Evolutionary conservation across 140 eudicot species (phyloP).

Genomic region (Oenanthe javanica): DNA sequence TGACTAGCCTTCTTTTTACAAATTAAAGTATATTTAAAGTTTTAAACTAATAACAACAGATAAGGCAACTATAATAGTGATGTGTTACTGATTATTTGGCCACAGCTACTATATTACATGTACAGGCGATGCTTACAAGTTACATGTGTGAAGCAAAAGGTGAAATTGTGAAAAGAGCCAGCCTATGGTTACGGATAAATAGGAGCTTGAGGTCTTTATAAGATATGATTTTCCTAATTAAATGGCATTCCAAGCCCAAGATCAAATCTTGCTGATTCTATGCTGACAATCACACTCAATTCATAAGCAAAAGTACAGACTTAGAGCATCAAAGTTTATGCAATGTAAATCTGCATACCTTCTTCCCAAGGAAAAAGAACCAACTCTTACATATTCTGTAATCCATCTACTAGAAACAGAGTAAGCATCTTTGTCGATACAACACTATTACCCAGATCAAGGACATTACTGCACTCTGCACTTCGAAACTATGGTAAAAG

Average conservation of each 20-base stretch:
- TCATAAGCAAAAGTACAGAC: background rate
- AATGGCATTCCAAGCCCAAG: background rate
- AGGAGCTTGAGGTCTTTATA: background rate
- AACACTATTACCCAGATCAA: background rate
- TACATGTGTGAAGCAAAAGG: background rate
- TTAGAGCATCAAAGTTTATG: background rate
- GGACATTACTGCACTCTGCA: background rate
- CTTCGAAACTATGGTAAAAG: background rate
- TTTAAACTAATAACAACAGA: background rate
- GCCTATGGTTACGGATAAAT: background rate
- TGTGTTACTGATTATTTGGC: background rate
- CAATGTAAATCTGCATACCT: background rate
- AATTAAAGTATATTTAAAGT: background rate
- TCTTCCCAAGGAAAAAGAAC: background rate
- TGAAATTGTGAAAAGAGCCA: no score
- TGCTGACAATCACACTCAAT: background rate
- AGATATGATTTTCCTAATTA: background rate
- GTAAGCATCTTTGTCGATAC: background rate
- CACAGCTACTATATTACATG: background rate
- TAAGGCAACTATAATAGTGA: background rate
- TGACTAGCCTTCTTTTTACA: background rate
- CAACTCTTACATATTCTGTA: background rate
- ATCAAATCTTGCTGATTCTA: background rate
- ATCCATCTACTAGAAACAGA: background rate
- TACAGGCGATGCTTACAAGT: background rate